Evolutionary conservation across 257 asterid genomes (phyloP), one percentile per base, ranked within the genome.

Genomic region (Nicotiana knightiana): DNA sequence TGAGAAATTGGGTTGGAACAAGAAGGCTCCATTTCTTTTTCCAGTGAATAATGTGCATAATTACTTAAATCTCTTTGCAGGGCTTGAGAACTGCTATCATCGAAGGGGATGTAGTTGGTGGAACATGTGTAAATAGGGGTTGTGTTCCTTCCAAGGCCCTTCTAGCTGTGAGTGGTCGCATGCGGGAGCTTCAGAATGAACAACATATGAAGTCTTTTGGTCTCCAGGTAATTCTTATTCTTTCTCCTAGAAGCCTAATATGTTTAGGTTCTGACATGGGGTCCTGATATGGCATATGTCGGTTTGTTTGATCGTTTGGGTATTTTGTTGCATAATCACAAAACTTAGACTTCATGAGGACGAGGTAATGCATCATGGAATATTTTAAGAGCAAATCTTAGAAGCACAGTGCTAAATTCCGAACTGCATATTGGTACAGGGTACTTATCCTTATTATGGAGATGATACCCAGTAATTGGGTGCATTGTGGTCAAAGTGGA

Each of bases 61-160:
- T 84, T 35, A 15, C 53, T 48, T 71, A 46, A 12, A 61, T 54
- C n/a, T 48, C 35, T 46, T 55, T 84, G 78, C 90, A 94, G 98
- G 98, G 98, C 73, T 85, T 94, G 85, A 94, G 92, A 91, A 94
- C 98, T 53, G 97, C 98, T 54, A 93, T 94, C 58, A 82, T 94
- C 77, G 98, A 94, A 87, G 98, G 97, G 62, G 98, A 93, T 79
- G 90, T 93, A 65, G 89, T 94, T 35, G 98, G 98, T 62, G 98
- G 98, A 78, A 94, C 98, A 28, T 93, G 98, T 83, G 97, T 94
- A 67, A 94, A 93, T 77, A 89, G 98, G 88, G 97, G 97, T 35
- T 92, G 97, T 63, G 97, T 93, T 79, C 97, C 98, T 85, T 94
- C 98, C 71, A 93, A 93, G 85, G 97, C 97, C 67, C 97, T 93